Percentiles rank a stretch among this genome's conserved stretches.
Evolutionary conservation across 2,329 filamentous ascomycete species (phyloP).

Genomic region (Chaetomium globosum): DNA sequence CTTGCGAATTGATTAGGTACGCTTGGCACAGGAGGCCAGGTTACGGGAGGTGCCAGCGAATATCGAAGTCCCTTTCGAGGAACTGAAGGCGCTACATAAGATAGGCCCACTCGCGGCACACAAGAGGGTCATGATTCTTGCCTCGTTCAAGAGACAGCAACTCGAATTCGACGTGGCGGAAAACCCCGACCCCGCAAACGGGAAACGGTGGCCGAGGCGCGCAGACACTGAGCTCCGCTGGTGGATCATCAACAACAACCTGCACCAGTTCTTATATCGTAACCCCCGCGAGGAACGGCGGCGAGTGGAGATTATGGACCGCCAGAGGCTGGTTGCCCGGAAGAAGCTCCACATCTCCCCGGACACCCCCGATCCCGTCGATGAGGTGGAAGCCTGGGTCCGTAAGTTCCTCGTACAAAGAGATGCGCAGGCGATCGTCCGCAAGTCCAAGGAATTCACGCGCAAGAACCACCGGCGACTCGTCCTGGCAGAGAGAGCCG

Average conservation of each 20-base stretch:
- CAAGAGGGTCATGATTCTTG: neutral
- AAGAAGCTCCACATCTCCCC: constrained; percentile 35
- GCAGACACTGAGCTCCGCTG: neutral
- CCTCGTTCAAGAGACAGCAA: neutral
- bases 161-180: neutral
- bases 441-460: neutral
- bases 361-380: constrained; percentile 33
- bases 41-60: neutral
- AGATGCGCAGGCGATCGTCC: neutral
- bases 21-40: neutral
- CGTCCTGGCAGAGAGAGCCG: neutral
- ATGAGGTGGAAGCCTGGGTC: constrained; percentile 34
- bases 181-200: neutral
- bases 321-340: constrained; percentile 36
- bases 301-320: constrained; percentile 38
- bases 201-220: neutral
- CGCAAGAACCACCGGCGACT: neutral
- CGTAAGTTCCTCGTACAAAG: neutral
- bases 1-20: neutral
- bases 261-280: neutral
- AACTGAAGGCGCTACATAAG: neutral
- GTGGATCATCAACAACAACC: neutral
- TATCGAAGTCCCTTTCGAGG: neutral
- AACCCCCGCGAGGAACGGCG: constrained; percentile 22
- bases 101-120: neutral